A percentile compares a stretch with the other conserved stretches of the same genome.
Conservation (phyloP, 2,329 filamentous ascomycete genomes). For the Emmonsiellopsis sp. region DNA sequence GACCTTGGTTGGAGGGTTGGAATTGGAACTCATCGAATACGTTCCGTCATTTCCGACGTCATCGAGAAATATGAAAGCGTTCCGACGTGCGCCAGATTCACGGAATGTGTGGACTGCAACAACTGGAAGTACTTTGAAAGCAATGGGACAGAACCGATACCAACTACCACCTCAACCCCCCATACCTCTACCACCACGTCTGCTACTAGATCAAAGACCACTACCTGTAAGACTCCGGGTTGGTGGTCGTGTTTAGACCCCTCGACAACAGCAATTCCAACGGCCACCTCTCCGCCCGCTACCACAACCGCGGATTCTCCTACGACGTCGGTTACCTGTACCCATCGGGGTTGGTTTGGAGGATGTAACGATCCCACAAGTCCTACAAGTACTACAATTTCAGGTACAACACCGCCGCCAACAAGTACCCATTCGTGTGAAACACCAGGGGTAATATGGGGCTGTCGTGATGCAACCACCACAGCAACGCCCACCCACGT, state of each 20-base stretch:
- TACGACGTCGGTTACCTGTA: constrained; percentile 11
- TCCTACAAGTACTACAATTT: constrained; percentile 14
- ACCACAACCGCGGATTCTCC: constrained; percentile 20
- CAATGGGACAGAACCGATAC: constrained; percentile 72
- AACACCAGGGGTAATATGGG: constrained; percentile 50
- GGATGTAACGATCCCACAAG: constrained; percentile 31
- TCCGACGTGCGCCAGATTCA: constrained; percentile 65
- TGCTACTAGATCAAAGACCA: constrained; percentile 59
- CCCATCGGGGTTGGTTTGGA: constrained; percentile 28
- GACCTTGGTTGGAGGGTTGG: constrained; percentile 90
- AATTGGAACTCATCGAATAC: constrained; percentile 84
- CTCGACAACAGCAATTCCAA: constrained; percentile 31
- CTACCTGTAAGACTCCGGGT: constrained; percentile 82
- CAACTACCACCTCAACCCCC: constrained; percentile 49
- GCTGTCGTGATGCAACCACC: constrained; percentile 39
- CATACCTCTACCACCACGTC: constrained; percentile 45
- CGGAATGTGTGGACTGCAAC: constrained; percentile 78
- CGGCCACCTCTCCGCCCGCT: constrained; percentile 26
- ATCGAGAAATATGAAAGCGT: constrained; percentile 74
- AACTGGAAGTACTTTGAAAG: constrained; percentile 94
- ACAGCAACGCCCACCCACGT: constrained; percentile 19
- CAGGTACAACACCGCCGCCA: constrained; percentile 14
- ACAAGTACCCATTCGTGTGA: constrained; percentile 30
- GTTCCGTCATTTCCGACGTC: constrained; percentile 78
- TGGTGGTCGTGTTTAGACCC: constrained; percentile 67